A percentile compares a stretch with the other conserved stretches of the same genome.
Conservation (phyloP, 225 moss, liverwort and hornwort species). For the Marchantia paleacea region DNA sequence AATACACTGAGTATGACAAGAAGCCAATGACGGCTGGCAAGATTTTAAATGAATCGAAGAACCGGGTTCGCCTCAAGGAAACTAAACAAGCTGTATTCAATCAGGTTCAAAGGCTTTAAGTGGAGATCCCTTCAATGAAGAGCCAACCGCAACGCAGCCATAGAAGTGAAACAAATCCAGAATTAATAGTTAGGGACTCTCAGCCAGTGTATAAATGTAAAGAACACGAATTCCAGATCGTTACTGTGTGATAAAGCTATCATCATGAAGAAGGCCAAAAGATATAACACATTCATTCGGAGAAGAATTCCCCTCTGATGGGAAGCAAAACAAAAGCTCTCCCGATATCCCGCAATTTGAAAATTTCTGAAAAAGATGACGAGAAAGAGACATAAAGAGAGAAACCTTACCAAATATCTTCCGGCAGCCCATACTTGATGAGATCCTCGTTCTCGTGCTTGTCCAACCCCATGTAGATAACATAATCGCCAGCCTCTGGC, state of each 20-base stretch:
- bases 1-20: neutral
- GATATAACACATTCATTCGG: neutral
- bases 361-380: neutral
- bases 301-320: neutral
- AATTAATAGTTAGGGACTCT: neutral
- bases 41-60: neutral
- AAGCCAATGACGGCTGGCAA: neutral
- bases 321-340: neutral
- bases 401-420: slow-evolving; percentile 79
- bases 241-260: neutral
- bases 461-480: slow-evolving; percentile 97
- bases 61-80: no score
- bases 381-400: neutral
- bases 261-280: neutral
- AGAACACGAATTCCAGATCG: neutral
- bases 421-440: slow-evolving; percentile 92
- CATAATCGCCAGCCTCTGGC: slow-evolving; percentile 78
- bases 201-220: neutral
- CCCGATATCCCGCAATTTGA: neutral
- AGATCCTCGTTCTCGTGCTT: slow-evolving; percentile 99
- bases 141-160: neutral
- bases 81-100: neutral
- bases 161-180: neutral
- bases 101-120: neutral
- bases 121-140: neutral